A percentile compares a stretch with the other conserved stretches of the same genome.
These are phyloP conservation scores for grape (Vitis vinifera) DNA, from an alignment of 164 flowering plant genomes.

Conservation along the genomic window DNA sequence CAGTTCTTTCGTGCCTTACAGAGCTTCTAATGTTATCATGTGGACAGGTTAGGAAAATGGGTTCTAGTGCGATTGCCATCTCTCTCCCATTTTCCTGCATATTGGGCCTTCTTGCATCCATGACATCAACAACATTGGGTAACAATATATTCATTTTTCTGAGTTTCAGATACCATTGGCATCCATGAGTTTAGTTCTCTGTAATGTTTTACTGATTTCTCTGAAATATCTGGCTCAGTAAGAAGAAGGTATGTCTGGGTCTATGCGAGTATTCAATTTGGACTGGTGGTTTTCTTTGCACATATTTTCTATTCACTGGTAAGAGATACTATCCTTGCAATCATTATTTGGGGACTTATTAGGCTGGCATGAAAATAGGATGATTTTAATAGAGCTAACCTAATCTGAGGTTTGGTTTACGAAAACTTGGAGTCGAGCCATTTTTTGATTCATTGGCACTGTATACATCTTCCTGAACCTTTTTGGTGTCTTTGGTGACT, in stretches of 20 bases:
- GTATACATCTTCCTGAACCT: neutral
- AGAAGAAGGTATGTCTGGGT: slow-evolving; percentile 53
- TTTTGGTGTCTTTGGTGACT: neutral
- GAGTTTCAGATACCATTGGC: neutral
- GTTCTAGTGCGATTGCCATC: slow-evolving; percentile 46
- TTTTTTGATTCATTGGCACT: too few species aligned
- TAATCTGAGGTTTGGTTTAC: too few species aligned
- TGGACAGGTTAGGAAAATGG: slow-evolving; percentile 39
- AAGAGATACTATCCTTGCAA: slow-evolving; percentile 15
- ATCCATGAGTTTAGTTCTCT: neutral
- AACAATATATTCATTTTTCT: neutral
- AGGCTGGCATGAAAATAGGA: too few species aligned
- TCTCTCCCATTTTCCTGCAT: slow-evolving; percentile 55
- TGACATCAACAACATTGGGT: slow-evolving; percentile 59
- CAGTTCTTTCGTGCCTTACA: neutral
- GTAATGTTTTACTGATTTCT: slow-evolving; percentile 6
- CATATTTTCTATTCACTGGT: slow-evolving; percentile 61
- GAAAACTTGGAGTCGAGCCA: too few species aligned
- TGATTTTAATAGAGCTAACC: too few species aligned
- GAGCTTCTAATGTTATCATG: slow-evolving; percentile 1
- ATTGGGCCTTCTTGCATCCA: slow-evolving; percentile 49
- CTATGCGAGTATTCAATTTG: slow-evolving; percentile 56
- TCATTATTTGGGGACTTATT: neutral
- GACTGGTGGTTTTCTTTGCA: slow-evolving; percentile 48
- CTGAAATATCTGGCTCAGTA: slow-evolving; percentile 28